Conservation (phyloP, 208 protist genomes). For the Trypanosoma rangeli region DNA sequence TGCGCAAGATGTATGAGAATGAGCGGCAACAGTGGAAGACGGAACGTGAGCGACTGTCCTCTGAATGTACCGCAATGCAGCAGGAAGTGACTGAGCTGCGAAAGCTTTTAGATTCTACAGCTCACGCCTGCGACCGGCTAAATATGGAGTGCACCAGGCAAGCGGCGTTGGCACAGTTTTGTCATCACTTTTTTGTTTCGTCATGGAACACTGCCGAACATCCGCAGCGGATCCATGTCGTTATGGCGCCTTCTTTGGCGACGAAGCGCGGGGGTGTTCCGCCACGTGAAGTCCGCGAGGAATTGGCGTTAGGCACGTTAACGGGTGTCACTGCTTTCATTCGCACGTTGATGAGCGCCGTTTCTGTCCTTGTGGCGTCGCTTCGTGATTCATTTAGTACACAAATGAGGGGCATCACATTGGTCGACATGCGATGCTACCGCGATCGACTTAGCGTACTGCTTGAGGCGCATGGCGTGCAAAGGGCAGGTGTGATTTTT, state of each 20-base stretch:
- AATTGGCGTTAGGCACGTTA: slow-evolving; percentile 24
- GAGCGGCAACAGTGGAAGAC: slow-evolving; percentile 19
- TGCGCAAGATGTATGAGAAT: slow-evolving; percentile 52
- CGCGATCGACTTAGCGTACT: slow-evolving; percentile 53
- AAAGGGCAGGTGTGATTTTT: slow-evolving; percentile 43
- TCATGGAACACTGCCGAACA: slow-evolving; percentile 14
- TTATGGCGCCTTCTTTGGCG: slow-evolving; percentile 7
- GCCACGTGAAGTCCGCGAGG: slow-evolving; percentile 17
- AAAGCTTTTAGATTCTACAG: slow-evolving; percentile 33
- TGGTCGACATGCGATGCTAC: slow-evolving; percentile 51
- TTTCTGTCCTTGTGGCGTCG: slow-evolving; percentile 55
- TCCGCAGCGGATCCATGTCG: background rate
- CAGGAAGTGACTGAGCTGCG: slow-evolving; percentile 46
- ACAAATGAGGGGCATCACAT: slow-evolving; percentile 40
- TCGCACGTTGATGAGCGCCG: slow-evolving; percentile 48
- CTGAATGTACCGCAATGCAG: slow-evolving; percentile 26
- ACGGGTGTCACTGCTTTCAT: slow-evolving; percentile 25
- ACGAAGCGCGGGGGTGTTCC: background rate
- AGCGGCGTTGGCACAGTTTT: slow-evolving; percentile 58
- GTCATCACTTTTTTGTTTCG: slow-evolving; percentile 45
- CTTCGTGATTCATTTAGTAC: slow-evolving; percentile 50
- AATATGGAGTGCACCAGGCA: slow-evolving; percentile 42
- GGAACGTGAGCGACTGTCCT: slow-evolving; percentile 9
- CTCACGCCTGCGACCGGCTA: slow-evolving; percentile 40
- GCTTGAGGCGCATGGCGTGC: slow-evolving; percentile 42